These are phyloP conservation scores for Pythium brachiatum DNA, from an alignment of 352 stramenopile species.

Conservation along the genomic window DNA sequence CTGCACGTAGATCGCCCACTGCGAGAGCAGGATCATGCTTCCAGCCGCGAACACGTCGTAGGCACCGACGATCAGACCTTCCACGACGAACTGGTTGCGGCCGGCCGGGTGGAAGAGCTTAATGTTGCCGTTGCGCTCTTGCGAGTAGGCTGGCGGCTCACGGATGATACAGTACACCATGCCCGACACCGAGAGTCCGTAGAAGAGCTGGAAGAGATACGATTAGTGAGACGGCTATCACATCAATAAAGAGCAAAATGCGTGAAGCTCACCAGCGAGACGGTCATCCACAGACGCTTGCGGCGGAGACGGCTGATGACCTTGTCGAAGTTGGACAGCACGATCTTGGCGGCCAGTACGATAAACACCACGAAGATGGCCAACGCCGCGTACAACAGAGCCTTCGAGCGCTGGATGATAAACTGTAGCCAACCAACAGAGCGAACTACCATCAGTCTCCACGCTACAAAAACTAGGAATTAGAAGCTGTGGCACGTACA, in stretches of 20 bases:
- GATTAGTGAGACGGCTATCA: neutral
- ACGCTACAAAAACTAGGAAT: neutral
- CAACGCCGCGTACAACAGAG: conserved; percentile 52
- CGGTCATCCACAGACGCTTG: conserved; percentile 86
- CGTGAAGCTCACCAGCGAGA: conserved; percentile 54
- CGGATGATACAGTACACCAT: conserved; percentile 91
- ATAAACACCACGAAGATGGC: conserved; percentile 30
- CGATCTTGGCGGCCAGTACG: conserved; percentile 48
- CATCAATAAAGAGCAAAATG: neutral
- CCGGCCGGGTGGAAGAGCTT: conserved; percentile 86
- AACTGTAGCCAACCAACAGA: conserved; percentile 28
- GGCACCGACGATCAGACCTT: conserved; percentile 75
- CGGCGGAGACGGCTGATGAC: conserved; percentile 69
- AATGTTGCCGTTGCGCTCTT: conserved; percentile 77
- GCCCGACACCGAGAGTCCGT: conserved; percentile 81
- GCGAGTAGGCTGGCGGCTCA: conserved; percentile 68
- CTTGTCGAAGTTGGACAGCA: conserved; percentile 66
- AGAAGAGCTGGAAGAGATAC: conserved; percentile 55
- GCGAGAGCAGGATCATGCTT: conserved; percentile 77
- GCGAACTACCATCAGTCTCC: neutral
- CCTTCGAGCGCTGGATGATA: conserved; percentile 68
- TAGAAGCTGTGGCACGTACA: too few species aligned
- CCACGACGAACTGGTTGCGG: conserved; percentile 80
- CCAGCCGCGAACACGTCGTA: conserved; percentile 65
- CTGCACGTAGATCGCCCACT: conserved; percentile 79